These are phyloP conservation scores for Elsinoe batatas DNA, from an alignment of 2,329 filamentous ascomycete genomes.

Conservation along the genomic window DNA sequence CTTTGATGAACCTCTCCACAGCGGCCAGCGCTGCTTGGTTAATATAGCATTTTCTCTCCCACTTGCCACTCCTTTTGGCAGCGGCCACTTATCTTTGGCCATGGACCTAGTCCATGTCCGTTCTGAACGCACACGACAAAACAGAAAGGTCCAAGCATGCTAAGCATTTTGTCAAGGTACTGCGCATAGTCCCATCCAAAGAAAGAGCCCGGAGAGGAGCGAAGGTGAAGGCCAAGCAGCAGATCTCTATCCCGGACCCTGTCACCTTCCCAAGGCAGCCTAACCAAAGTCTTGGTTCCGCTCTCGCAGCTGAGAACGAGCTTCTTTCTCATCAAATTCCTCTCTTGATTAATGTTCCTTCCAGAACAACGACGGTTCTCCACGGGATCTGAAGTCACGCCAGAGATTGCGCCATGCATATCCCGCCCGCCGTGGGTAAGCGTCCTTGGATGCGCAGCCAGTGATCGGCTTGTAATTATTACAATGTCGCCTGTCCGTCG, in stretches of 20 bases:
- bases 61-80: constrained; percentile 2
- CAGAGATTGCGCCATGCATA: too few relatives aligned
- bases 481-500: not conserved
- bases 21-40: not conserved
- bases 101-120: not conserved
- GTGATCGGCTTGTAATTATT: not conserved
- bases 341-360: not conserved
- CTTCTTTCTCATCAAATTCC: not conserved
- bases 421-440: not conserved
- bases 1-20: not conserved
- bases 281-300: not conserved
- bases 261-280: constrained; percentile 6
- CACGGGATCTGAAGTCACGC: not conserved
- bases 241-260: constrained; percentile 12
- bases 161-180: constrained; percentile 9
- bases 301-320: not conserved
- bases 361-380: not conserved
- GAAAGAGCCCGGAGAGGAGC: not conserved
- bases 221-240: not conserved
- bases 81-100: constrained; percentile 1
- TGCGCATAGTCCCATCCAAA: not conserved
- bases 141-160: constrained; percentile 12
- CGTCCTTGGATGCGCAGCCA: not conserved
- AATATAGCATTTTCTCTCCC: not conserved
- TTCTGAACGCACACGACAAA: not conserved